Evolutionary conservation across 345 rosid species (phyloP).

Genomic region (Microcos paniculata): DNA sequence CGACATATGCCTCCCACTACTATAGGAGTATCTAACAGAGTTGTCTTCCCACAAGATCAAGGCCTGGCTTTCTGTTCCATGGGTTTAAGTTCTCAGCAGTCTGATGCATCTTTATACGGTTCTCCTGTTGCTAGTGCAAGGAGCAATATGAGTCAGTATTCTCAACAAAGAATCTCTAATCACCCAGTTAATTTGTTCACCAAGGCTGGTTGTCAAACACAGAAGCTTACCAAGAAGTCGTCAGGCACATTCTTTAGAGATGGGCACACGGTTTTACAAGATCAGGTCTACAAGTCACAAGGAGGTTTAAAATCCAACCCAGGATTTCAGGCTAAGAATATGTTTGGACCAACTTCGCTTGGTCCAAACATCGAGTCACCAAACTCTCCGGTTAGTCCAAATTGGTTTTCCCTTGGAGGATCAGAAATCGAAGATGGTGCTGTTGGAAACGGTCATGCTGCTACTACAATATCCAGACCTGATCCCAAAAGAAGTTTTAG

Average conservation of each 20-base stretch:
- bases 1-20: constrained; percentile 35
- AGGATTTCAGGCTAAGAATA: constrained; percentile 42
- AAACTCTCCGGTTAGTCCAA: no score
- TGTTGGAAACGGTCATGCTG: no score
- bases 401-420: no score
- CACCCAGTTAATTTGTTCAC: constrained; percentile 27
- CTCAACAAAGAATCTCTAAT: constrained; percentile 36
- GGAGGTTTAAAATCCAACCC: constrained; percentile 35
- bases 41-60: constrained; percentile 36
- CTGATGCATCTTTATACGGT: constrained; percentile 54
- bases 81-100: constrained; percentile 52
- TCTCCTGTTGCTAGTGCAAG: constrained; percentile 47
- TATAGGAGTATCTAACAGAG: constrained; percentile 44
- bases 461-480: no score
- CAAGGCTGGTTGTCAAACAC: constrained; percentile 39
- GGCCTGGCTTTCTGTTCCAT: constrained; percentile 34
- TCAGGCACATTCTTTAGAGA: constrained; percentile 37
- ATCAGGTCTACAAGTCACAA: constrained; percentile 32
- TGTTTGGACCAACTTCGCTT: constrained; percentile 35
- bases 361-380: no score
- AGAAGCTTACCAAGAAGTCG: constrained; percentile 36
- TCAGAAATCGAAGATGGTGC: no score
- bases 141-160: constrained; percentile 38
- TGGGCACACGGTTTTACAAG: constrained; percentile 25
- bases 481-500: no score